Percentiles rank a stretch among this genome's conserved stretches.
Conservation (phyloP, 2,329 filamentous ascomycete genomes). For the Xylariaceae sp. region DNA sequence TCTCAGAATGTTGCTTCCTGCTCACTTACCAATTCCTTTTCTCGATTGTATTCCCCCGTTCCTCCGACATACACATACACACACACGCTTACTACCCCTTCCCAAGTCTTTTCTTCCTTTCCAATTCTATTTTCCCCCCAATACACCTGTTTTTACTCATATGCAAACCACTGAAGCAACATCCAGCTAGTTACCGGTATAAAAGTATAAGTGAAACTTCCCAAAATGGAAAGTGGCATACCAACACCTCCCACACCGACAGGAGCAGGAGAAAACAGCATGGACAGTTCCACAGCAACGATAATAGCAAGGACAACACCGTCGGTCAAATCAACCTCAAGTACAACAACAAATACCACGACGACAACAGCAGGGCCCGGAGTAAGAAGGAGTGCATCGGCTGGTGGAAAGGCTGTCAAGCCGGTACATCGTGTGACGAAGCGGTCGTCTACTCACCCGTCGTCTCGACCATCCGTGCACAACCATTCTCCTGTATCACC, state of each 20-base stretch:
- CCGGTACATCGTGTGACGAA: conserved; percentile 47
- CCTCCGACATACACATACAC: conserved; percentile 2
- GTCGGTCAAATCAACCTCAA: too few relatives aligned
- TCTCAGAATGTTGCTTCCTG: conserved; percentile 21
- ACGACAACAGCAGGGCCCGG: conserved; percentile 13
- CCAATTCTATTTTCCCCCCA: background rate
- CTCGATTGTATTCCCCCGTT: conserved; percentile 12
- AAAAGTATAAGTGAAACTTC: conserved; percentile 23
- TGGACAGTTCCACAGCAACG: conserved; percentile 17
- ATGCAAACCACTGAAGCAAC: conserved; percentile 2
- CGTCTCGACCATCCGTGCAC: conserved; percentile 31
- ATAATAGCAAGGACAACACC: too few relatives aligned
- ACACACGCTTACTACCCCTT: conserved; percentile 7
- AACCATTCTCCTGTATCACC: conserved; percentile 35
- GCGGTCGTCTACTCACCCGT: conserved; percentile 39
- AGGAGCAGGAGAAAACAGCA: conserved; percentile 34
- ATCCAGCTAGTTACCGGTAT: too few relatives aligned
- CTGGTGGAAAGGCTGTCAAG: conserved; percentile 43
- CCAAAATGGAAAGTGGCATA: conserved; percentile 45
- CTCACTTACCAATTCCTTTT: conserved; percentile 21
- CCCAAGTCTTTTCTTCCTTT: conserved; percentile 2
- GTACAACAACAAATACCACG: too few relatives aligned
- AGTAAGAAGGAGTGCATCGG: conserved; percentile 27
- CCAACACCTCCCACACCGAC: conserved; percentile 51
- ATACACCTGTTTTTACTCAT: background rate